Base-by-base conservation (phyloP, 139 green algal species). In the Tetraselmis chui region DNA sequence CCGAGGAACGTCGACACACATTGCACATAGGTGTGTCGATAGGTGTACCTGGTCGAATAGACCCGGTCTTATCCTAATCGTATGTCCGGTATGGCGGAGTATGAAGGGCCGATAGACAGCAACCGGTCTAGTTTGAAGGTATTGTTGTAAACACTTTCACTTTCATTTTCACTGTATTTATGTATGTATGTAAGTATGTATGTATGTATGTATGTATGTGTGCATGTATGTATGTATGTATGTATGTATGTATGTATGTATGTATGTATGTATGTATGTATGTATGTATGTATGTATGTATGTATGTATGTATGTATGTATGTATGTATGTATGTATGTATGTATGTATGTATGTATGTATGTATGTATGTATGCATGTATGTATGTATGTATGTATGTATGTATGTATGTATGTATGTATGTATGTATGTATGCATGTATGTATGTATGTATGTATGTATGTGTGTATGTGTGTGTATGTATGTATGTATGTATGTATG, bases 211-310 rank as follows among this genome's bases (percentile, higher is more conserved):
- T 32, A 80, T 30, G 58, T 80, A 32, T 22, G 58, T 45, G 58
- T 32, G 30, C 30, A 80, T 30, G 58, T 80, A 80, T 29, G 58
- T 80, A 80, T 32, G 58, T 22, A 80, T 32, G 58, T 80, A 80
- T 29, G 58, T 80, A 80, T 32, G 58, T 22, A 80, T 32, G 58
- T 80, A 80, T 29, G 58, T 80, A 80, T 30, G 58, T 22, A 80
- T 80, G 58, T 80, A 80, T 29, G 58, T 80, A 80, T 32, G 58
- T 22, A 80, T 32, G 22, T 45, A 80, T 29, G 58, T 80, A 80
- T 30, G 58, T 2, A 80, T 32, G 58, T 80, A 80, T 18, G 18
- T 67, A 67, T 67, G 18, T 18, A 67, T 67, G 18, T 67, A 67
- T 18, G 18, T 67, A 67, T 67, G 18, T 18, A 67, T 67, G 18